A percentile compares a stretch with the other conserved stretches of the same genome.
phyloP scores from a whole-genome alignment of 805 yeast species.

The Lipomyces anomalus region DNA sequence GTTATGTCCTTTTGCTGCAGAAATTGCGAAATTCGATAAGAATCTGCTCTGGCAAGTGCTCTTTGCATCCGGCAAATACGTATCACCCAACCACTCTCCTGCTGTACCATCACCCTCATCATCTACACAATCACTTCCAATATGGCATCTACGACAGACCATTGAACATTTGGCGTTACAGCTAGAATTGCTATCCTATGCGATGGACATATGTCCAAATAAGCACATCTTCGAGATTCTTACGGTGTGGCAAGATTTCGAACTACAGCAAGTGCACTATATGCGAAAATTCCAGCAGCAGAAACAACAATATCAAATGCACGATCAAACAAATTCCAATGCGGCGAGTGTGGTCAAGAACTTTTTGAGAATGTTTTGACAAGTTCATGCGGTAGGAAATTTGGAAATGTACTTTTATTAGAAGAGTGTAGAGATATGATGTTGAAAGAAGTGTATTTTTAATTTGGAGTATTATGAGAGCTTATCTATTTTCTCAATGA shows the following conservation, averaged over 20 bases:
- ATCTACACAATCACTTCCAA: conserved; percentile 3
- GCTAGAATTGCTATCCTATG: conserved; percentile 47
- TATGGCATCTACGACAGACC: conserved; percentile 35
- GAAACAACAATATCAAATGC: too few species aligned
- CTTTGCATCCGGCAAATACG: conserved; percentile 64
- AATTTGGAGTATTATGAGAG: too few species aligned
- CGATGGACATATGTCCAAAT: conserved; percentile 48
- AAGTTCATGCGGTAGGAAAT: too few species aligned
- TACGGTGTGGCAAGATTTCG: conserved; percentile 49
- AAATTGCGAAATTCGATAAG: conserved; percentile 27
- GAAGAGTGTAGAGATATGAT: too few species aligned
- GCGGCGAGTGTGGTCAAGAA: too few species aligned
- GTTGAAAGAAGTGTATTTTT: too few species aligned
- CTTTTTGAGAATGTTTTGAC: too few species aligned
- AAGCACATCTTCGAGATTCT: conserved; percentile 53
- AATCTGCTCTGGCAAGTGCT: conserved; percentile 59
- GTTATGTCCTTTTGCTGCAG: conserved; percentile 15
- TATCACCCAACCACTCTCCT: conserved; percentile 39
- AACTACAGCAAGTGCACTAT: conserved; percentile 15
- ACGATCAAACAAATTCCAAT: too few species aligned
- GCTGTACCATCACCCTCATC: conserved; percentile 9
- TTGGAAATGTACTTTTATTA: too few species aligned
- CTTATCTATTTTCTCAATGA: too few species aligned
- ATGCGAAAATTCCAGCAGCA: too few species aligned
- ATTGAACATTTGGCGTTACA: conserved; percentile 44